These are phyloP conservation scores for Penicillium brevicompactum DNA, from an alignment of 2,329 filamentous ascomycete genomes.

Conservation along the genomic window DNA sequence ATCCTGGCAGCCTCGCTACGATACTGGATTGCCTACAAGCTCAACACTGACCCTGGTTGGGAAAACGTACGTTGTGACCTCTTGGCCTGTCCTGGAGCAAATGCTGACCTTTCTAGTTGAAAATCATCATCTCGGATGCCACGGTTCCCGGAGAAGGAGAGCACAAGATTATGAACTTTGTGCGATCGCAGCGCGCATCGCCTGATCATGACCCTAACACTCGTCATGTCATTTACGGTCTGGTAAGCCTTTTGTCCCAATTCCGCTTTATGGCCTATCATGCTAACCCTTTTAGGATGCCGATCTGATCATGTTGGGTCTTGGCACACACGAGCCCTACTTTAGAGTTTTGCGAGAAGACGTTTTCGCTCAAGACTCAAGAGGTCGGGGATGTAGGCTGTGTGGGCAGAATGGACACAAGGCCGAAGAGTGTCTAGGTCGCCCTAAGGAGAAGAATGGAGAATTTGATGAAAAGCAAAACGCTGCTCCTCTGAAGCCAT, in stretches of 20 bases:
- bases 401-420: conserved; percentile 94
- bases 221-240: conserved; percentile 93
- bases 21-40: conserved; percentile 97
- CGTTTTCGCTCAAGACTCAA: conserved; percentile 89
- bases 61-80: conserved; percentile 59
- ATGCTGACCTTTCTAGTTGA: conserved; percentile 57
- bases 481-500: conserved; percentile 75
- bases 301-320: conserved; percentile 96
- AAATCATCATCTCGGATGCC: conserved; percentile 97
- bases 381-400: conserved; percentile 77
- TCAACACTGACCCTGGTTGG: conserved; percentile 96
- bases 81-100: not conserved
- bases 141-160: conserved; percentile 97
- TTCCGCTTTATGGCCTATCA: not conserved
- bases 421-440: conserved; percentile 79
- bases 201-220: conserved; percentile 95
- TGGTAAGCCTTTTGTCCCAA: conserved; percentile 46
- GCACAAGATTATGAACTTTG: conserved; percentile 99
- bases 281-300: conserved; percentile 63
- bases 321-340: conserved; percentile 95
- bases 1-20: conserved; percentile 85
- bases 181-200: conserved; percentile 87
- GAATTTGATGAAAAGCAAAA: conserved; percentile 82
- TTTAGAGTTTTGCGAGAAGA: conserved; percentile 96
- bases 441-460: conserved; percentile 74